A percentile compares a stretch with the other conserved stretches of the same genome.
Conservation (phyloP, 2,329 filamentous ascomycete species). For the Fusarium gaditjirri region DNA sequence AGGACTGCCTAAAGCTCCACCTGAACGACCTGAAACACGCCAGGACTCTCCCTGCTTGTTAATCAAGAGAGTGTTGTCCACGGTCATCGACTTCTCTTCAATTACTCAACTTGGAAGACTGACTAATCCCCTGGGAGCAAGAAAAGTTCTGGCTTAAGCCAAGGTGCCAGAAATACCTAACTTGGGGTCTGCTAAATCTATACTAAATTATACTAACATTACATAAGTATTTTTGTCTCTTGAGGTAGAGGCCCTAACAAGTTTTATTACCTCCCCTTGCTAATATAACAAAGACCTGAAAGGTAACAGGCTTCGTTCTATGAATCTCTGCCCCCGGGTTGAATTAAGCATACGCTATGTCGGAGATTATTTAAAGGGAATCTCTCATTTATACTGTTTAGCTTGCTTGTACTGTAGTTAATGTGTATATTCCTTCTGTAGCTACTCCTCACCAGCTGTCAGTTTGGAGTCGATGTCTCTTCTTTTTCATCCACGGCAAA, state of each 20-base stretch:
- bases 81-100: neutral
- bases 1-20: conserved; percentile 6
- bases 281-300: neutral
- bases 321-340: neutral
- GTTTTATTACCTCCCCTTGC: neutral
- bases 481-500: neutral
- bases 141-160: neutral
- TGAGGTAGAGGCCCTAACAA: neutral
- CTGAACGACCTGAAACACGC: conserved; percentile 28
- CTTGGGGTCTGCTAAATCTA: neutral
- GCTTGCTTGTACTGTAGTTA: neutral
- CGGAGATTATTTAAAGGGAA: no score
- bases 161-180: neutral
- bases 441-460: neutral
- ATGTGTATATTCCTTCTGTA: neutral
- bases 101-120: neutral
- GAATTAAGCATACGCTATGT: neutral
- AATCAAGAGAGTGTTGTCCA: neutral
- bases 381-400: neutral
- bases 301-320: neutral
- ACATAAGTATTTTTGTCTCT: neutral
- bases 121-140: neutral
- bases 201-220: neutral
- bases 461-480: neutral
- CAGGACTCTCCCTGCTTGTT: conserved; percentile 13